Evolutionary conservation across 768 basidiomycete species (phyloP).

Genomic region (Tricholomella constricta): DNA sequence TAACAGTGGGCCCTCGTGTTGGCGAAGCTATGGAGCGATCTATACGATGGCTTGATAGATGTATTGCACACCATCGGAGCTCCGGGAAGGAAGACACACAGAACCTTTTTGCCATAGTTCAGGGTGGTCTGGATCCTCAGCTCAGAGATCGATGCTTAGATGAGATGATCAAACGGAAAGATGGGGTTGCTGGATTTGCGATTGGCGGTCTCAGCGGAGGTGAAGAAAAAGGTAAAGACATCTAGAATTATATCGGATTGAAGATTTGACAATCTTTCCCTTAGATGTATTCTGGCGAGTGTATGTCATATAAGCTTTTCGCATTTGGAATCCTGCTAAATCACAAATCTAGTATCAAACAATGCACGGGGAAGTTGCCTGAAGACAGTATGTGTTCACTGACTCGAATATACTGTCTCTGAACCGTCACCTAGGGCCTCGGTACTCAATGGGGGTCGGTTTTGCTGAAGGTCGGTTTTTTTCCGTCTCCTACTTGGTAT

Average conservation of each 20-base stretch:
- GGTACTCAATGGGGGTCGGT: constrained; percentile 92
- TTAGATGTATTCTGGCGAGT: constrained; percentile 84
- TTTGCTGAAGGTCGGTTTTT: constrained; percentile 76
- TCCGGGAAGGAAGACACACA: constrained; percentile 68
- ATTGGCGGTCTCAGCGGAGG: constrained; percentile 91
- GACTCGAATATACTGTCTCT: constrained; percentile 7
- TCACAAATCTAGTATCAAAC: constrained; percentile 59
- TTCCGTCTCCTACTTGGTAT: background rate
- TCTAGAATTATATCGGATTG: background rate
- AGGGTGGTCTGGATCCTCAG: constrained; percentile 76
- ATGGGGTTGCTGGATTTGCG: constrained; percentile 85
- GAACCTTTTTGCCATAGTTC: constrained; percentile 91
- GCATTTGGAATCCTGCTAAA: background rate
- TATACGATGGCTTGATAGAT: constrained; percentile 88
- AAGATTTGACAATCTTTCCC: background rate
- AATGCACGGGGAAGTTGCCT: constrained; percentile 79
- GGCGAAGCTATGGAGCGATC: constrained; percentile 88
- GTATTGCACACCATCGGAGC: constrained; percentile 72
- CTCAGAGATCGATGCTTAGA: constrained; percentile 78
- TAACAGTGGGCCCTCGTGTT: constrained; percentile 80
- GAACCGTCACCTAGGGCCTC: constrained; percentile 56
- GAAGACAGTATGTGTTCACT: constrained; percentile 60
- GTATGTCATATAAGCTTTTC: constrained; percentile 42
- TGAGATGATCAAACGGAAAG: constrained; percentile 77
- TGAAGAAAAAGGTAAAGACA: constrained; percentile 77